Percentiles rank a stretch among this genome's conserved stretches.
Evolutionary conservation across 129 eudicot species (phyloP).

Genomic region (Flaveria brownii): DNA sequence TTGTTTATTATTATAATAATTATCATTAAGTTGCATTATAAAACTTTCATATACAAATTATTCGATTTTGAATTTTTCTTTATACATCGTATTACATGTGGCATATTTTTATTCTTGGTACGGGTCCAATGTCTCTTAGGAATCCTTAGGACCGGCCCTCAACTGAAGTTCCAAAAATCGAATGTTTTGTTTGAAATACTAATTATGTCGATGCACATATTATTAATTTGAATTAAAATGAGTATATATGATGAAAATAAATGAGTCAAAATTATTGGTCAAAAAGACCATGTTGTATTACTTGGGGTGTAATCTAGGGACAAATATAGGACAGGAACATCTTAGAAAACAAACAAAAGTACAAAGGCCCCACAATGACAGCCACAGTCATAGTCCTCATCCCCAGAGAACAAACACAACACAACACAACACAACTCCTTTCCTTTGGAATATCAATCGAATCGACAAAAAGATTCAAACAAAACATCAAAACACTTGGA

Average conservation of each 20-base stretch:
- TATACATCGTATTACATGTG: too few species aligned
- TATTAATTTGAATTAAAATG: neutral
- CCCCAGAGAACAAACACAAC: constrained; percentile 44
- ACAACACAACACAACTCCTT: constrained; percentile 2
- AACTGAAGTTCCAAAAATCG: neutral
- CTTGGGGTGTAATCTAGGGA: constrained; percentile 52
- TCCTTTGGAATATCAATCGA: constrained; percentile 45
- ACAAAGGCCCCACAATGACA: constrained; percentile 27
- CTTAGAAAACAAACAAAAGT: constrained; percentile 34
- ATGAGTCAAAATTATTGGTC: constrained; percentile 40
- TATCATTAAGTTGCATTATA: too few species aligned
- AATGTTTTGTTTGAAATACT: neutral
- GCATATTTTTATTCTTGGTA: too few species aligned
- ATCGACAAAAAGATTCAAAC: constrained; percentile 52
- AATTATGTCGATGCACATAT: neutral
- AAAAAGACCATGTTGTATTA: constrained; percentile 42
- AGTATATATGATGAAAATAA: neutral
- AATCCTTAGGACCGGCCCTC: too few species aligned
- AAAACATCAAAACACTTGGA: constrained; percentile 45
- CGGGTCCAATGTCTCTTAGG: too few species aligned
- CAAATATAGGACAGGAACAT: constrained; percentile 42
- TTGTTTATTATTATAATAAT: too few species aligned
- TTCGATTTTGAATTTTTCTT: too few species aligned
- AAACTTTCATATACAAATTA: too few species aligned
- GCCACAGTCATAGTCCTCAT: constrained; percentile 39